Percentiles rank a stretch among this genome's conserved stretches.
These are phyloP conservation scores for Hyaloscypha bicolor DNA, from an alignment of 495 filamentous ascomycete genomes.

Conservation along the genomic window DNA sequence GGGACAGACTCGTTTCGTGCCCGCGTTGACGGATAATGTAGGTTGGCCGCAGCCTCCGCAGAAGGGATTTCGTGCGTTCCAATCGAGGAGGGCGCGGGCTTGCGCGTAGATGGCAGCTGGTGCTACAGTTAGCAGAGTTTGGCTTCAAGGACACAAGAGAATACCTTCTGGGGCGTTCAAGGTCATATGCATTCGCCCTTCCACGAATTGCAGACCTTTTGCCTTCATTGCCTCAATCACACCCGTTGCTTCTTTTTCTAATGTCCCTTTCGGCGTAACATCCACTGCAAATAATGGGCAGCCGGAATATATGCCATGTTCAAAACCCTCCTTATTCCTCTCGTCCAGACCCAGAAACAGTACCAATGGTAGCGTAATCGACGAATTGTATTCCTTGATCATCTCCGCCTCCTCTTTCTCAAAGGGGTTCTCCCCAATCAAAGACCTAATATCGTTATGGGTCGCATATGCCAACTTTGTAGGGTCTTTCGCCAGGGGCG, in stretches of 20 bases:
- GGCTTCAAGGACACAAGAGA: slow-evolving; percentile 1
- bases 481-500: slow-evolving; percentile 67
- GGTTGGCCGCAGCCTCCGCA: slow-evolving; percentile 85
- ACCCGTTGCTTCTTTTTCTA: slow-evolving; percentile 40
- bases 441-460: slow-evolving; percentile 61
- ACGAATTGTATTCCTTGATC: slow-evolving; percentile 74
- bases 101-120: slow-evolving; percentile 90
- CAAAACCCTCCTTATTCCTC: slow-evolving; percentile 45
- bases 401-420: slow-evolving; percentile 71
- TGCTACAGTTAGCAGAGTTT: slow-evolving; percentile 15
- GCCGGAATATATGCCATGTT: slow-evolving; percentile 62
- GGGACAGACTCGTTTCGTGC: slow-evolving; percentile 89
- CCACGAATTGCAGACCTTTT: slow-evolving; percentile 60
- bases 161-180: slow-evolving; percentile 59
- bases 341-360: slow-evolving; percentile 91
- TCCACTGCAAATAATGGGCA: slow-evolving; percentile 87
- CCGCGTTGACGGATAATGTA: slow-evolving; percentile 84
- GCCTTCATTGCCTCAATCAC: slow-evolving; percentile 56
- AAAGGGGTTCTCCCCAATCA: slow-evolving; percentile 76
- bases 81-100: slow-evolving; percentile 86
- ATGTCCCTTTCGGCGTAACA: slow-evolving; percentile 69
- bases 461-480: slow-evolving; percentile 61
- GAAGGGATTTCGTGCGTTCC: slow-evolving; percentile 92
- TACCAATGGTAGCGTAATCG: slow-evolving; percentile 61
- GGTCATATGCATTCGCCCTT: slow-evolving; percentile 57